Conservation (phyloP, 306 rosid species). For the Inga oerstediana region DNA sequence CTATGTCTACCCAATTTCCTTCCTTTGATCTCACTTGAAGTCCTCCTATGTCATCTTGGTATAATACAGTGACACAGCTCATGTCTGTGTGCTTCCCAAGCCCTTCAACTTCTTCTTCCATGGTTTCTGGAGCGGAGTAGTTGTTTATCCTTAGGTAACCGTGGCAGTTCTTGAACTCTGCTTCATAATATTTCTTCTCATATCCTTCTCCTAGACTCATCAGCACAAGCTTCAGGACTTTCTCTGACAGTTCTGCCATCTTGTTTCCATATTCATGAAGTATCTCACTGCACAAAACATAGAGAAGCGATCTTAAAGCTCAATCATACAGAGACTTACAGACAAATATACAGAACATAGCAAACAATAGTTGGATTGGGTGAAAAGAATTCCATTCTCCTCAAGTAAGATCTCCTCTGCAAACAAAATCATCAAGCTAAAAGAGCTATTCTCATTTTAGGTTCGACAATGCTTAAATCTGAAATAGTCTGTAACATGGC, state of each 20-base stretch:
- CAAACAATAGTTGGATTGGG: neutral
- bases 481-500: neutral
- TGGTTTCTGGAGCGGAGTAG: conserved; percentile 59
- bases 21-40: conserved; percentile 83
- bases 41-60: conserved; percentile 88
- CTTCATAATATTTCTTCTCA: conserved; percentile 50
- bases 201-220: conserved; percentile 71
- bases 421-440: neutral
- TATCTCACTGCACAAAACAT: conserved; percentile 56
- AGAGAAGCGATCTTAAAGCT: conserved; percentile 7
- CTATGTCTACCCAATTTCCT: conserved; percentile 82
- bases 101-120: conserved; percentile 68
- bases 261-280: conserved; percentile 84
- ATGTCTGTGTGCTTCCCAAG: conserved; percentile 97
- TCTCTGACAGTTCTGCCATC: conserved; percentile 75
- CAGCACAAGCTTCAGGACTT: conserved; percentile 54
- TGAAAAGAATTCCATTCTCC: neutral
- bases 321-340: neutral
- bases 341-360: neutral
- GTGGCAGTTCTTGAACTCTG: conserved; percentile 64
- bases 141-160: conserved; percentile 91
- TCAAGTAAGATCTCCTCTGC: neutral
- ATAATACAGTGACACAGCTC: conserved; percentile 85
- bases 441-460: neutral
- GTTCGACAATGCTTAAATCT: neutral